phyloP scores from a whole-genome alignment of 768 basidiomycete genomes.

The Boletus eberwhitei region DNA sequence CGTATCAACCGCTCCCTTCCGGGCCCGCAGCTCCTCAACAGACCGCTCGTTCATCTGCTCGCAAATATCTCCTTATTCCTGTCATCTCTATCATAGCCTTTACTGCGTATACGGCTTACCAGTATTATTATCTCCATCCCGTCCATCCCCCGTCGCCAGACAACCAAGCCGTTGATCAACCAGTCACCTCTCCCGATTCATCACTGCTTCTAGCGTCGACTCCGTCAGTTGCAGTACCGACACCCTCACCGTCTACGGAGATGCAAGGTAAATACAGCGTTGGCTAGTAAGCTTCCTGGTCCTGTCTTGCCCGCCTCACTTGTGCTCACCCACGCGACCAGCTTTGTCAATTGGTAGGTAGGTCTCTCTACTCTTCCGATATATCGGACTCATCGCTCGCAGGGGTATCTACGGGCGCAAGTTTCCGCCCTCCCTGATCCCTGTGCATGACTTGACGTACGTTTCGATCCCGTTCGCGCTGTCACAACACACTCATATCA shows the following conservation, averaged over 20 bases:
- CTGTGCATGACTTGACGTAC: constrained; percentile 81
- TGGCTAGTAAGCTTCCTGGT: constrained; percentile 63
- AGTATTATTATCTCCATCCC: constrained; percentile 31
- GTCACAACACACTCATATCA: constrained; percentile 4
- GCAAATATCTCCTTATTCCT: constrained; percentile 35
- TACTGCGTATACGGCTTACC: constrained; percentile 42
- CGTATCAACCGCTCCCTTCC: constrained; percentile 18
- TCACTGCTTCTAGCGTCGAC: constrained; percentile 6
- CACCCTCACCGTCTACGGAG: constrained; percentile 33
- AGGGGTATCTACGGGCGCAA: constrained; percentile 97
- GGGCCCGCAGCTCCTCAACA: constrained; percentile 19
- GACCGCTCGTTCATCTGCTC: constrained; percentile 25
- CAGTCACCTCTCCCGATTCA: constrained; percentile 4
- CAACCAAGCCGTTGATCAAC: constrained; percentile 17
- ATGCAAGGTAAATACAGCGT: constrained; percentile 65
- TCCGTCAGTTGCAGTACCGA: constrained; percentile 4
- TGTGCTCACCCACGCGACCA: constrained; percentile 26
- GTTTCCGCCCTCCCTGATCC: constrained; percentile 83
- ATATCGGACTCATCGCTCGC: constrained; percentile 4
- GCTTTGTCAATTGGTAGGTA: constrained; percentile 84
- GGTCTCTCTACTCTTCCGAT: constrained; percentile 6
- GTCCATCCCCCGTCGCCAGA: constrained; percentile 1
- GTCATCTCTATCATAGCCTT: constrained; percentile 37
- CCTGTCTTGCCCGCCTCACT: constrained; percentile 2
- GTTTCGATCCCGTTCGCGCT: constrained; percentile 23